Percentiles rank a stretch among this genome's conserved stretches.
These are phyloP conservation scores for Russula vinacea DNA, from an alignment of 768 basidiomycete species.

Conservation along the genomic window DNA sequence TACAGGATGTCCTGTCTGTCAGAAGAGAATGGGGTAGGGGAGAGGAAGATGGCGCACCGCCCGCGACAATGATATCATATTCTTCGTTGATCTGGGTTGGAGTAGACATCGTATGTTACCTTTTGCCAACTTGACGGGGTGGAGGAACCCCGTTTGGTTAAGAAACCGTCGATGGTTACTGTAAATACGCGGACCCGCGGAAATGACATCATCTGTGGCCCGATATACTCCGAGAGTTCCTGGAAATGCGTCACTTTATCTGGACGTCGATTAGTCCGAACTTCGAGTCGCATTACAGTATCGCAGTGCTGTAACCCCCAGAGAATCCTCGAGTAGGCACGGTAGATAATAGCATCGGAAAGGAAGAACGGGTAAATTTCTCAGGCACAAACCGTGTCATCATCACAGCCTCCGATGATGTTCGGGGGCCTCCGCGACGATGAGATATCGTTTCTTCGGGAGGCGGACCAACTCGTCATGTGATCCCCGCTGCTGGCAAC, in stretches of 20 bases:
- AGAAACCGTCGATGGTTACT: too few relatives aligned
- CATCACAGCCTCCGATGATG: too few relatives aligned
- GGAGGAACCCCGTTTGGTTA: neutral
- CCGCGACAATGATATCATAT: slow-evolving; percentile 56
- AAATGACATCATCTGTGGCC: neutral
- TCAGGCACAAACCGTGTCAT: neutral
- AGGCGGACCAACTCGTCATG: too few relatives aligned
- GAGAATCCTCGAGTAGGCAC: neutral
- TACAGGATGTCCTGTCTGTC: slow-evolving; percentile 16
- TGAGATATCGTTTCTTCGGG: too few relatives aligned
- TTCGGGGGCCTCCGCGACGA: too few relatives aligned
- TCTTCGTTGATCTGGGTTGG: slow-evolving; percentile 5
- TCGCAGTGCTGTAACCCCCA: neutral
- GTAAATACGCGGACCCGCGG: too few relatives aligned
- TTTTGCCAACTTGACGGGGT: too few relatives aligned
- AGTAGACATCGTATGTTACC: slow-evolving; percentile 6
- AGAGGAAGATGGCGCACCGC: slow-evolving; percentile 40
- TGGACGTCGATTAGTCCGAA: too few relatives aligned
- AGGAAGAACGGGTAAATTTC: neutral
- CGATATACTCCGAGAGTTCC: neutral
- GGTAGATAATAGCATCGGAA: neutral
- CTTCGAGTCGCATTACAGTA: too few relatives aligned
- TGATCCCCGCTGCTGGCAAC: too few relatives aligned
- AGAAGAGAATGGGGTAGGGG: neutral
- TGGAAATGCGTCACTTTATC: too few relatives aligned